These are phyloP conservation scores for Meira miltonrushii DNA, from an alignment of 1,284 basidiomycete species.

Conservation along the genomic window DNA sequence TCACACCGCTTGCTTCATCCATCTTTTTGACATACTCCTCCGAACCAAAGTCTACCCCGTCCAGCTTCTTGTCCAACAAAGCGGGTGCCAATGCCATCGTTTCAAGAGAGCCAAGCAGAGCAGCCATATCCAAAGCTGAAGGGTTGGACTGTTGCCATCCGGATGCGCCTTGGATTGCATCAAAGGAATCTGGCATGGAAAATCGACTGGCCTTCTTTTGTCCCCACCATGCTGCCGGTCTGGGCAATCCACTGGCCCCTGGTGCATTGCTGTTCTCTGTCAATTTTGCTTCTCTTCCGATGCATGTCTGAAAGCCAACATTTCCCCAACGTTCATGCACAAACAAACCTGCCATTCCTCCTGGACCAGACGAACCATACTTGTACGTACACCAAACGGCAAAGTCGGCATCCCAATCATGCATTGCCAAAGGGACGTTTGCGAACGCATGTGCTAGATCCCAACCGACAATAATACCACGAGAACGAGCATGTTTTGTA, in stretches of 20 bases:
- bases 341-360: conserved; percentile 87
- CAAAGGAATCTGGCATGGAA: conserved; percentile 77
- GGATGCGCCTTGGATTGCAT: conserved; percentile 78
- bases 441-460: conserved; percentile 93
- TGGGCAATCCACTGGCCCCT: conserved; percentile 50
- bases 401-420: conserved; percentile 93
- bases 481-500: conserved; percentile 64
- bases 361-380: conserved; percentile 91
- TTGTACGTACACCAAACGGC: conserved; percentile 60
- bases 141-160: conserved; percentile 96
- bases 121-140: conserved; percentile 66
- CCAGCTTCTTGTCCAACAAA: not conserved
- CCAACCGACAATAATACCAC: conserved; percentile 83
- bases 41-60: conserved; percentile 8
- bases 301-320: conserved; percentile 10
- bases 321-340: conserved; percentile 67
- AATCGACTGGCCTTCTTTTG: conserved; percentile 82
- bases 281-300: not conserved
- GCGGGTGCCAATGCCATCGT: conserved; percentile 25
- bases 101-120: conserved; percentile 41
- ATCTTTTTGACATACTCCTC: not conserved
- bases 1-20: conserved; percentile 2
- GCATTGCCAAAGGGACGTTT: conserved; percentile 81
- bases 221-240: conserved; percentile 96
- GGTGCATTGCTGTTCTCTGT: conserved; percentile 6